Percentiles rank a stretch among this genome's conserved stretches.
phyloP scores from a whole-genome alignment of 2,329 filamentous ascomycete genomes.

The Stachybotrys chartarum region DNA sequence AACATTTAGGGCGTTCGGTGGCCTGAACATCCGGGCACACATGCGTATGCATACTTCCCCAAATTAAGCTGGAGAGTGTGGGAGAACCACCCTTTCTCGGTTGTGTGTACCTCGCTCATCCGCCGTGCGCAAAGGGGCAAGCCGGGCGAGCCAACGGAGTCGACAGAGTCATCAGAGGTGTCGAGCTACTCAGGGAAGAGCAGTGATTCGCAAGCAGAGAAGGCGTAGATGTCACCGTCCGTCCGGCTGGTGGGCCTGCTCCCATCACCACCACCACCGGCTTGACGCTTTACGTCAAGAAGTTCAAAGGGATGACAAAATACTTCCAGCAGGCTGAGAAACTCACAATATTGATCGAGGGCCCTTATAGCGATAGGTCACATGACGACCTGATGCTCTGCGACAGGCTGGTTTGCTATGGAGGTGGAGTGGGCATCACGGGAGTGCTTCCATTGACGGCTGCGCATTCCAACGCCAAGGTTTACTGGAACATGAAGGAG shows the following conservation, averaged over 20 bases:
- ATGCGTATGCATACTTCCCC: constrained; percentile 44
- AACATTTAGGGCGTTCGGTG: constrained; percentile 32
- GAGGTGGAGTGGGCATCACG: constrained; percentile 42
- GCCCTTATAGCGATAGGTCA: constrained; percentile 26
- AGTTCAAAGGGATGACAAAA: constrained; percentile 25
- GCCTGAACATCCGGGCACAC: constrained; percentile 19
- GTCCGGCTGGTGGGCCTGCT: neutral
- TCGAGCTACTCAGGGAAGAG: neutral
- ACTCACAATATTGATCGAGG: constrained; percentile 30
- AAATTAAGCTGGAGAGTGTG: constrained; percentile 26
- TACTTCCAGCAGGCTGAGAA: constrained; percentile 13
- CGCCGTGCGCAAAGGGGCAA: neutral
- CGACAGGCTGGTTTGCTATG: constrained; percentile 33
- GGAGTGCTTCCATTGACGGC: constrained; percentile 27
- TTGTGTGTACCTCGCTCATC: constrained; percentile 9
- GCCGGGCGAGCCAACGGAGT: neutral
- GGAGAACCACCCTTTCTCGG: constrained; percentile 50
- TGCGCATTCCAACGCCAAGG: constrained; percentile 25
- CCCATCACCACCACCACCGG: constrained; percentile 8
- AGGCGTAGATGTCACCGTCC: neutral
- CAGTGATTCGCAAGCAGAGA: neutral
- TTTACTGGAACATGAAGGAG: constrained; percentile 27
- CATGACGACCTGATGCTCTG: constrained; percentile 16
- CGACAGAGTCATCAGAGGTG: neutral
- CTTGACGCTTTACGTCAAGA: constrained; percentile 28